phyloP scores from a whole-genome alignment of 2,329 filamentous ascomycete species.

The Metarhizium sp. region DNA sequence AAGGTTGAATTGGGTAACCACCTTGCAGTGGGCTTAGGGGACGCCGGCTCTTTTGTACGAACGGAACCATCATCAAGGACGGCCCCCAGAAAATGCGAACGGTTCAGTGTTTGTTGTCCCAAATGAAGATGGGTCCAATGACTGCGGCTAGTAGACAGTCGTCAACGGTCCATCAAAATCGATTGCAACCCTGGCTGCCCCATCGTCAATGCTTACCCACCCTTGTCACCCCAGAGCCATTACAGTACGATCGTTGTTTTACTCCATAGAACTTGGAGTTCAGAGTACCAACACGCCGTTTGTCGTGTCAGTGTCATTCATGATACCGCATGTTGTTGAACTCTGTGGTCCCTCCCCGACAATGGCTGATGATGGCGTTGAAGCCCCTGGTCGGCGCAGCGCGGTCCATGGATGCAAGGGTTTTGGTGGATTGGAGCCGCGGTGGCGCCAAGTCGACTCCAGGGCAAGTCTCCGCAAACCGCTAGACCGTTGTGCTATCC shows the following conservation, averaged over 20 bases:
- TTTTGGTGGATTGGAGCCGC: neutral
- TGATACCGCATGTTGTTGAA: neutral
- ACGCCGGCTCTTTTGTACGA: neutral
- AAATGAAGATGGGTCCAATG: neutral
- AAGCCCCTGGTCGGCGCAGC: neutral
- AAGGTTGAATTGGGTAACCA: neutral
- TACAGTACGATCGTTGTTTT: neutral
- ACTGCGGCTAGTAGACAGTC: neutral
- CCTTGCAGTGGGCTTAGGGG: too few species aligned
- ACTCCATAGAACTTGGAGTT: too few species aligned
- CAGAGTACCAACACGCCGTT: too few species aligned
- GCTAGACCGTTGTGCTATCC: too few species aligned
- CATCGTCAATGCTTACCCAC: neutral
- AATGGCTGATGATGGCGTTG: neutral
- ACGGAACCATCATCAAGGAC: neutral
- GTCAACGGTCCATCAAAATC: neutral
- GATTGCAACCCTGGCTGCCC: neutral
- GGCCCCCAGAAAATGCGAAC: neutral
- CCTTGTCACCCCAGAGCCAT: neutral
- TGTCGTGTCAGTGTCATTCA: too few species aligned
- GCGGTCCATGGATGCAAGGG: neutral
- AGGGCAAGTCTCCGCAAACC: too few species aligned
- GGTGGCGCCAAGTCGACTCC: neutral
- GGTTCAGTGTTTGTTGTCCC: neutral
- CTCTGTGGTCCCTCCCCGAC: neutral